These are phyloP conservation scores for Aspergillus texensis DNA, from an alignment of 2,329 filamentous ascomycete genomes.

Conservation along the genomic window DNA sequence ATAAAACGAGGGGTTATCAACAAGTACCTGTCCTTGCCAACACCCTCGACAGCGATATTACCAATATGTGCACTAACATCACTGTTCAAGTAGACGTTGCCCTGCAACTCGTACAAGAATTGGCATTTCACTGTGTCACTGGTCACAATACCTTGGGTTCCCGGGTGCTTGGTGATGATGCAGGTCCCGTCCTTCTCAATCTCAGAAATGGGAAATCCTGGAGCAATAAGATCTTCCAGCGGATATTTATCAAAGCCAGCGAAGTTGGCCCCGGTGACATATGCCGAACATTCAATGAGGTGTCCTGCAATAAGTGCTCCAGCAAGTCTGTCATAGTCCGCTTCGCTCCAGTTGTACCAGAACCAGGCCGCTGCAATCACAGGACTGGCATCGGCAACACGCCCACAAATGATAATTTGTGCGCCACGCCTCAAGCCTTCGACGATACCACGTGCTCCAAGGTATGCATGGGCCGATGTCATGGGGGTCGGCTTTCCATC, in stretches of 20 bases:
- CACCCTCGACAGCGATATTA: constrained; percentile 40
- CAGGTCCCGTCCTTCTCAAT: constrained; percentile 49
- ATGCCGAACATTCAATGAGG: constrained; percentile 58
- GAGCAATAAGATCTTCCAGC: constrained; percentile 46
- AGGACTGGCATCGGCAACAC: constrained; percentile 54
- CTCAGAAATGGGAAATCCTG: constrained; percentile 55
- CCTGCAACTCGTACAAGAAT: constrained; percentile 55
- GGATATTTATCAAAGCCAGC: constrained; percentile 49
- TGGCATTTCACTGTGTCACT: constrained; percentile 49
- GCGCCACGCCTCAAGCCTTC: constrained; percentile 48
- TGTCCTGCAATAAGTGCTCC: constrained; percentile 56
- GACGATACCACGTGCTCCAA: constrained; percentile 55
- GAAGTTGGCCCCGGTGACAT: constrained; percentile 60
- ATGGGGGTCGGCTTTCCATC: constrained; percentile 48
- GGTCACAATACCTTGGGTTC: constrained; percentile 47
- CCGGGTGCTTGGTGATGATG: constrained; percentile 53
- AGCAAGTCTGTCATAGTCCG: constrained; percentile 54
- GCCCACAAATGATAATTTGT: constrained; percentile 54
- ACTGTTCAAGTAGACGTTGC: constrained; percentile 51
- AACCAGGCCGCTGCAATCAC: constrained; percentile 60
- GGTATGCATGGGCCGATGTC: constrained; percentile 50
- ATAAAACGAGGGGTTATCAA: neutral
- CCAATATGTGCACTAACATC: constrained; percentile 49
- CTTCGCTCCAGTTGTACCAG: constrained; percentile 57
- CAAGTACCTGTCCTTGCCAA: constrained; percentile 33